A percentile compares a stretch with the other conserved stretches of the same genome.
Evolutionary conservation across 352 stramenopile species (phyloP).

Genomic region (Globisporangium canariense): DNA sequence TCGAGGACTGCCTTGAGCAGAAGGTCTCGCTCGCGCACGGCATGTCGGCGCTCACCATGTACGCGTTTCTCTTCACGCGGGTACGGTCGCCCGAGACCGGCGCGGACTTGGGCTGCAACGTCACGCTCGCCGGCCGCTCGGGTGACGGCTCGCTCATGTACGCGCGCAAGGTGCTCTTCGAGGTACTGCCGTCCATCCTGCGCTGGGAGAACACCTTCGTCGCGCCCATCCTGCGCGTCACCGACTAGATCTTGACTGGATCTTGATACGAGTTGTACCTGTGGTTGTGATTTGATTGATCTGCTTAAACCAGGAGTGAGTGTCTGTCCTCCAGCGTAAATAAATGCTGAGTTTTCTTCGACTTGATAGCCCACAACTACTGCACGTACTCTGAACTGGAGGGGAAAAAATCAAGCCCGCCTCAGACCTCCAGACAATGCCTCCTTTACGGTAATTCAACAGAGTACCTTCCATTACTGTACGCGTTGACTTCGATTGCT

Average conservation of each 20-base stretch:
- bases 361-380: too few relatives aligned
- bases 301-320: too few relatives aligned
- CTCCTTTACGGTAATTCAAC: too few relatives aligned
- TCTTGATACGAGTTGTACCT: too few relatives aligned
- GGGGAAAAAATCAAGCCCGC: too few relatives aligned
- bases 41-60: conserved; percentile 32
- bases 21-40: conserved; percentile 16
- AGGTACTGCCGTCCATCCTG: conserved; percentile 36
- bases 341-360: too few relatives aligned
- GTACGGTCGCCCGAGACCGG: conserved; percentile 11
- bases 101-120: conserved; percentile 20
- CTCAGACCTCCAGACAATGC: too few relatives aligned
- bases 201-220: conserved; percentile 39
- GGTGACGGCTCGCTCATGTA: conserved; percentile 28
- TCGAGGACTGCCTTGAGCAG: conserved; percentile 26
- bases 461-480: too few relatives aligned
- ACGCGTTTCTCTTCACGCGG: conserved; percentile 32
- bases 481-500: too few relatives aligned
- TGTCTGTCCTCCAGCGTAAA: too few relatives aligned
- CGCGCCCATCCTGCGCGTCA: conserved; percentile 30
- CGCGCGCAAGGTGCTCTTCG: conserved; percentile 33
- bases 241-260: not conserved
- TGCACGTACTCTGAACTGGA: too few relatives aligned
- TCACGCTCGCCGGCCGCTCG: conserved; percentile 28
- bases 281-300: too few relatives aligned